Conservation (phyloP, 306 rosid genomes). For the Quercus wislizeni region DNA sequence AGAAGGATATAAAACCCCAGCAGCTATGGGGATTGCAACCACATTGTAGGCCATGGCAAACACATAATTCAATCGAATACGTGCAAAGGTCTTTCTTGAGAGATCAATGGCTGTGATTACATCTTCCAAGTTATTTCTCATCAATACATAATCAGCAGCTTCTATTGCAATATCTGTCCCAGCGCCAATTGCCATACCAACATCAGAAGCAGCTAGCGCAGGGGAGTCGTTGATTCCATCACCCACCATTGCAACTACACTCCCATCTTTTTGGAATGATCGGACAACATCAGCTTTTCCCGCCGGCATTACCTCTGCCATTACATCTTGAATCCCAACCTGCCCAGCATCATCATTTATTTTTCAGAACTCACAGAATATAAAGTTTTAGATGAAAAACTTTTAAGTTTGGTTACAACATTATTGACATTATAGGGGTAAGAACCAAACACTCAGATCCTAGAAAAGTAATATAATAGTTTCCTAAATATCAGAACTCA, state of each 20-base stretch:
- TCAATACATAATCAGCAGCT: constrained; percentile 86
- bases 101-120: constrained; percentile 97
- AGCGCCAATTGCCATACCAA: constrained; percentile 98
- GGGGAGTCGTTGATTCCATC: constrained; percentile 99
- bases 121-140: constrained; percentile 92
- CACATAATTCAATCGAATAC: constrained; percentile 74
- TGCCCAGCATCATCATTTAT: constrained; percentile 28
- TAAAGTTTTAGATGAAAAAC: too few species aligned
- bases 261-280: constrained; percentile 80
- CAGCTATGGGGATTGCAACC: constrained; percentile 85
- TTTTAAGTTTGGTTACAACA: too few species aligned
- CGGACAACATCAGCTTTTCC: constrained; percentile 85
- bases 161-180: constrained; percentile 97
- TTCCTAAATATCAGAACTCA: constrained; percentile 14
- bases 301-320: constrained; percentile 96
- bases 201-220: constrained; percentile 87
- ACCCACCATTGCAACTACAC: constrained; percentile 94
- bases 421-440: background rate
- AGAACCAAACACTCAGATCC: background rate
- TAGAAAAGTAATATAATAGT: background rate
- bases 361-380: background rate
- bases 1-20: constrained; percentile 75
- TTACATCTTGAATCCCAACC: constrained; percentile 89
- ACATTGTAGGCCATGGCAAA: constrained; percentile 93
- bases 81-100: constrained; percentile 79